A percentile compares a stretch with the other conserved stretches of the same genome.
Evolutionary conservation across 2,329 filamentous ascomycete species (phyloP).

Genomic region (Arthroderma sp.): DNA sequence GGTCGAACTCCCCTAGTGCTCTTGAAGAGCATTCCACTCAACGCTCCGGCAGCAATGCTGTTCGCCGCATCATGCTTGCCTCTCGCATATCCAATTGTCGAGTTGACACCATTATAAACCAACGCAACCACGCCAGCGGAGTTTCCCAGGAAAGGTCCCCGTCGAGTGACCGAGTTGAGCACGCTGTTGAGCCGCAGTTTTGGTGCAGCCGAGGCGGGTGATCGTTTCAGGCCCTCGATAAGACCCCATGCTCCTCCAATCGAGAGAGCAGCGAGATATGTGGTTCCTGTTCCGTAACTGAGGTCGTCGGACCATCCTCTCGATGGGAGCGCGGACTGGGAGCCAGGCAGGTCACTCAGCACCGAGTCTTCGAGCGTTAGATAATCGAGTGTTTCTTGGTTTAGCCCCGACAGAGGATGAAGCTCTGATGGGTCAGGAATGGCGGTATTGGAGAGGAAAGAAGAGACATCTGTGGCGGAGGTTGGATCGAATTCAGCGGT

Average conservation of each 20-base stretch:
- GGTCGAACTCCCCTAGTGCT: conserved; percentile 80
- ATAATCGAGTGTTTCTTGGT: conserved; percentile 90
- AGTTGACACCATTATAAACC: conserved; percentile 90
- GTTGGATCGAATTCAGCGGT: conserved; percentile 56
- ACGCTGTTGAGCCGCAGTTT: conserved; percentile 90
- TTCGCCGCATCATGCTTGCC: conserved; percentile 86
- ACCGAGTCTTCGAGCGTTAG: conserved; percentile 84
- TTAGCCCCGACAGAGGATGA: conserved; percentile 85
- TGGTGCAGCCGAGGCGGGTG: conserved; percentile 59
- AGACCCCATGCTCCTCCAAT: conserved; percentile 86
- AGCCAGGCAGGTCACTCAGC: conserved; percentile 73
- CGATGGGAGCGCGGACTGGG: conserved; percentile 78
- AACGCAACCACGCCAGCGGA: conserved; percentile 91
- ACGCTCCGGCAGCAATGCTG: conserved; percentile 67
- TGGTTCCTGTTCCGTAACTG: conserved; percentile 92
- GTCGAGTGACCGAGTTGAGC: conserved; percentile 82
- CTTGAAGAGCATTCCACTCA: conserved; percentile 94
- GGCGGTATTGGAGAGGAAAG: conserved; percentile 65
- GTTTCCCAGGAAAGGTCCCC: conserved; percentile 92
- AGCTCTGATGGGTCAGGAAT: conserved; percentile 79
- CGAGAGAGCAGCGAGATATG: conserved; percentile 76
- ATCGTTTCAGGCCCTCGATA: conserved; percentile 71
- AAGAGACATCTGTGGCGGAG: conserved; percentile 66
- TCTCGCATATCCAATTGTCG: conserved; percentile 62
- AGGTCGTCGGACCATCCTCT: conserved; percentile 97